phyloP scores from a whole-genome alignment of 2,329 filamentous ascomycete genomes.

The Plectosphaerella sp. region DNA sequence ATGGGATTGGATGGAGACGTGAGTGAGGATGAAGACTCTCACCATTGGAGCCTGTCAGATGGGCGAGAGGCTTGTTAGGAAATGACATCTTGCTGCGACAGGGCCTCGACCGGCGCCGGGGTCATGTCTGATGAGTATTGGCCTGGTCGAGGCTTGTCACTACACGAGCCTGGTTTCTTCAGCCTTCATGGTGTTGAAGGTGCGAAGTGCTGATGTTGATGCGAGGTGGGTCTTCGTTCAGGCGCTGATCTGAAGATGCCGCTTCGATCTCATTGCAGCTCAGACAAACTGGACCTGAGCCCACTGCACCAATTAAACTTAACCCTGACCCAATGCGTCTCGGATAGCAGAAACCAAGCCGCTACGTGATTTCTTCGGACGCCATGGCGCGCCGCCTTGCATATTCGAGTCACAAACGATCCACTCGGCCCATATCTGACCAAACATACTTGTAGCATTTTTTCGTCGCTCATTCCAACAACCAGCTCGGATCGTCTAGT shows the following conservation, averaged over 20 bases:
- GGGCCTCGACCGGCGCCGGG: not conserved
- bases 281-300: too few species aligned
- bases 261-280: too few species aligned
- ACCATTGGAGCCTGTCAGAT: conserved; percentile 57
- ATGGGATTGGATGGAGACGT: not conserved
- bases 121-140: not conserved
- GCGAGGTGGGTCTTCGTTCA: not conserved
- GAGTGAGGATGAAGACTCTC: conserved; percentile 14
- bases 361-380: not conserved
- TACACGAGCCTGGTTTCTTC: too few species aligned
- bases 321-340: too few species aligned
- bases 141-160: too few species aligned
- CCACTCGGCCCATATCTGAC: too few species aligned
- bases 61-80: conserved; percentile 45
- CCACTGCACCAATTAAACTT: too few species aligned
- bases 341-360: not conserved
- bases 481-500: conserved; percentile 12
- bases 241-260: too few species aligned
- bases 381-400: conserved; percentile 6
- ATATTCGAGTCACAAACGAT: conserved; percentile 3
- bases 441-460: too few species aligned
- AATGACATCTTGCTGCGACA: conserved; percentile 32
- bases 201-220: not conserved
- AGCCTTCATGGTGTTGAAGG: not conserved
- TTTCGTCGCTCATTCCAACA: not conserved